Percentiles rank a stretch among this genome's conserved stretches.
Evolutionary conservation across 1,284 basidiomycete species (phyloP).

Genomic region (Ustilago trichophora): DNA sequence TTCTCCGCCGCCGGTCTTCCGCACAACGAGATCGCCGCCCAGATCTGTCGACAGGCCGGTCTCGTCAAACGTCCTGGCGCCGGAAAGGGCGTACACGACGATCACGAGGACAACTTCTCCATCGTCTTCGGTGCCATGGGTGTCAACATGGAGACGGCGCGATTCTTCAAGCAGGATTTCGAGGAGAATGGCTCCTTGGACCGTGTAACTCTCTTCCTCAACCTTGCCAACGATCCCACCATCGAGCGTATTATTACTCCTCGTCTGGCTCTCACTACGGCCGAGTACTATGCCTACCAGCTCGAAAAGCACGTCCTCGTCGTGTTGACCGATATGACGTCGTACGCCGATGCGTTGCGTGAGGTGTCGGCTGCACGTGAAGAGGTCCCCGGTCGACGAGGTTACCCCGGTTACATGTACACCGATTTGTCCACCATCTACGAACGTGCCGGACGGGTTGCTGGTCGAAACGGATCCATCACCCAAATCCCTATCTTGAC

Average conservation of each 20-base stretch:
- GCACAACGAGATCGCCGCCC: slow-evolving; percentile 99
- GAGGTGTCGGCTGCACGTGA: slow-evolving; percentile 95
- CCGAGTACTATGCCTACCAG: slow-evolving; percentile 99
- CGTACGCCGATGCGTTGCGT: slow-evolving; percentile 95
- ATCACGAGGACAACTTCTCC: slow-evolving; percentile 99
- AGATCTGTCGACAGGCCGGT: slow-evolving; percentile 99
- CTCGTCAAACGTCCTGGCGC: slow-evolving; percentile 77
- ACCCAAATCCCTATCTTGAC: slow-evolving; percentile 99
- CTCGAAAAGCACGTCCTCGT: slow-evolving; percentile 99
- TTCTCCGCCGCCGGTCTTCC: slow-evolving; percentile 99
- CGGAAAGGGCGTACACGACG: slow-evolving; percentile 88
- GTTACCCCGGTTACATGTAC: slow-evolving; percentile 95
- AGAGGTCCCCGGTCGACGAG: slow-evolving; percentile 98
- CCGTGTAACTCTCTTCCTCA: slow-evolving; percentile 97
- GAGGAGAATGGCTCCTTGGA: slow-evolving; percentile 98
- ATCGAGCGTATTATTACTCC: slow-evolving; percentile 99
- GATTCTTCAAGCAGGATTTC: slow-evolving; percentile 99
- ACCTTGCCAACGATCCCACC: slow-evolving; percentile 99
- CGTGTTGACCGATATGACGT: slow-evolving; percentile 98
- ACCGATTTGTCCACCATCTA: slow-evolving; percentile 82
- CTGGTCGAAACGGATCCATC: slow-evolving; percentile 98
- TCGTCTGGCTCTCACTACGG: slow-evolving; percentile 95
- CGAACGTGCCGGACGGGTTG: slow-evolving; percentile 97
- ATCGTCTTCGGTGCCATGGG: slow-evolving; percentile 99
- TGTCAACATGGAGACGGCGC: slow-evolving; percentile 99